A percentile compares a stretch with the other conserved stretches of the same genome.
These are phyloP conservation scores for Beauveria scarabaeidicola DNA, from an alignment of 2,329 filamentous ascomycete species.

Conservation along the genomic window DNA sequence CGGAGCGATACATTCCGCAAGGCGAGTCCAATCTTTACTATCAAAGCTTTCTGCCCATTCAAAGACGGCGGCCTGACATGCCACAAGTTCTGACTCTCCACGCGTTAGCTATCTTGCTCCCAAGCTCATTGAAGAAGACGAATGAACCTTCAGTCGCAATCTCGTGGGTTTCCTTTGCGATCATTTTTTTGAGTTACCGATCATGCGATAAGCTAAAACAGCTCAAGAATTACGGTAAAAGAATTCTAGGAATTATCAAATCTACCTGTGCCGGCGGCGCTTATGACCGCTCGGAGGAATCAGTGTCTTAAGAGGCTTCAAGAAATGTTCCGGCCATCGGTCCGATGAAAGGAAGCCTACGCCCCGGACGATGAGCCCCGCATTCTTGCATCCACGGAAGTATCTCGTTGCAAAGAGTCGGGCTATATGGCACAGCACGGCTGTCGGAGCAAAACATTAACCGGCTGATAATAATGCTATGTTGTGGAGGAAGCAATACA, in stretches of 20 bases:
- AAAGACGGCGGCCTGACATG: slow-evolving; percentile 27
- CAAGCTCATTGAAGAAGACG: not conserved
- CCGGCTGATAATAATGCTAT: no score
- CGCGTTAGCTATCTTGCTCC: not conserved
- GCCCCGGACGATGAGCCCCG: no score
- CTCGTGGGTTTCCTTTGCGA: not conserved
- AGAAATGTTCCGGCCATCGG: not conserved
- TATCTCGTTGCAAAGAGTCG: not conserved
- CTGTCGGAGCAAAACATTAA: no score
- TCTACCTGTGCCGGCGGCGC: not conserved
- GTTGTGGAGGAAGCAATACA: no score
- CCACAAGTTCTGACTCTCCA: not conserved
- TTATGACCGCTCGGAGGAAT: not conserved
- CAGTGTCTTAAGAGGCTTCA: not conserved
- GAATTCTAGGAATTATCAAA: not conserved
- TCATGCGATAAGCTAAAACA: not conserved
- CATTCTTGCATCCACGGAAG: not conserved
- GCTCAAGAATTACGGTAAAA: not conserved
- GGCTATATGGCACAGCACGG: not conserved
- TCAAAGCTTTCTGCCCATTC: slow-evolving; percentile 59
- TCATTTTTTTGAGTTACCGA: not conserved
- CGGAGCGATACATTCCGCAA: slow-evolving; percentile 43
- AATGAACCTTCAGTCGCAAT: not conserved
- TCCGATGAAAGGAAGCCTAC: not conserved
- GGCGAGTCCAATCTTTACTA: slow-evolving; percentile 29